A percentile compares a stretch with the other conserved stretches of the same genome.
Evolutionary conservation across 1,284 basidiomycete genomes (phyloP).

Genomic region (Peniophora sp.): DNA sequence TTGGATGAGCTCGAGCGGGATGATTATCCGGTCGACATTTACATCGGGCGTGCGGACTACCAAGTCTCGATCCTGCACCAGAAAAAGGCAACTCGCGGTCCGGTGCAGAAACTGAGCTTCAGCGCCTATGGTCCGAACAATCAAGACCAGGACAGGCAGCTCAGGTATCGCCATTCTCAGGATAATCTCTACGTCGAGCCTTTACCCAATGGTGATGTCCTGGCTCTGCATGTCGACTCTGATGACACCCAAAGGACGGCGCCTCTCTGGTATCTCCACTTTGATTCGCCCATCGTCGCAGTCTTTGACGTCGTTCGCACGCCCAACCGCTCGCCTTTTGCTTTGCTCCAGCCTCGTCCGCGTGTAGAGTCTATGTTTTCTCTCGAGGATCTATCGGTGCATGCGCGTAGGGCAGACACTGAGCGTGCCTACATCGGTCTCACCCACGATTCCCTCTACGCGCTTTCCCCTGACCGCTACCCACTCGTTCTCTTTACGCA

Average conservation of each 20-base stretch:
- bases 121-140: slow-evolving; percentile 83
- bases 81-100: slow-evolving; percentile 23
- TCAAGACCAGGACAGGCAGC: slow-evolving; percentile 59
- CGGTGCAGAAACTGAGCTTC: slow-evolving; percentile 71
- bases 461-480: slow-evolving; percentile 66
- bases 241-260: slow-evolving; percentile 16
- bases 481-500: slow-evolving; percentile 63
- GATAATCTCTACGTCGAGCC: slow-evolving; percentile 76
- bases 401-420: slow-evolving; percentile 29
- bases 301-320: slow-evolving; percentile 67
- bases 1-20: slow-evolving; percentile 52
- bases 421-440: slow-evolving; percentile 68
- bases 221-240: slow-evolving; percentile 53
- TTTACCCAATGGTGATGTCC: slow-evolving; percentile 66
- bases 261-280: slow-evolving; percentile 3
- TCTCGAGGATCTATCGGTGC: slow-evolving; percentile 27
- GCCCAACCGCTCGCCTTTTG: slow-evolving; percentile 51
- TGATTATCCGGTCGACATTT: slow-evolving; percentile 50
- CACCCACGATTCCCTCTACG: slow-evolving; percentile 68
- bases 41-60: slow-evolving; percentile 81
- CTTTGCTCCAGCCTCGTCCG: slow-evolving; percentile 72
- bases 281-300: slow-evolving; percentile 47
- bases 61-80: slow-evolving; percentile 36
- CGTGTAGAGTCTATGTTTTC: slow-evolving; percentile 59
- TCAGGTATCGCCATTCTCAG: slow-evolving; percentile 58